Conservation (phyloP, 805 yeast species). For the Metschnikowia dekortorum region DNA sequence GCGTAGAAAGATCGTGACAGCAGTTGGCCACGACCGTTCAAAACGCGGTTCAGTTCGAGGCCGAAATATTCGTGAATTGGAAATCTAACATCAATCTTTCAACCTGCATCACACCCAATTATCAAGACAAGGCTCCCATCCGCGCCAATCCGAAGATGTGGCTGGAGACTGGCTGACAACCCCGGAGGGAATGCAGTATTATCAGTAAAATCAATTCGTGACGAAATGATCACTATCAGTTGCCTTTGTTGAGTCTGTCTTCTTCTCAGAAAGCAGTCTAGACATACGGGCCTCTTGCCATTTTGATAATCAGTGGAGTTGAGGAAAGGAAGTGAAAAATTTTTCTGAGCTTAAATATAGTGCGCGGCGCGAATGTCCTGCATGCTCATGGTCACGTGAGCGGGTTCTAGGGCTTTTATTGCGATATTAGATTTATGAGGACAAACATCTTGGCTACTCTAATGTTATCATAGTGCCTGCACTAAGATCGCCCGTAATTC, state of each 20-base stretch:
- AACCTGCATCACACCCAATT: constrained; percentile 19
- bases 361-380: background rate
- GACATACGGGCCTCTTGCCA: constrained; percentile 56
- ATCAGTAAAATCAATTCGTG: constrained; percentile 7
- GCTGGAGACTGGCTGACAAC: constrained; percentile 22
- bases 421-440: too few species aligned
- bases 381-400: background rate
- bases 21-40: background rate
- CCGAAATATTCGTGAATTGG: background rate
- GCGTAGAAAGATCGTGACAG: background rate
- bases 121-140: constrained; percentile 51
- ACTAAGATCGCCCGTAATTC: background rate
- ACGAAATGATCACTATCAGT: constrained; percentile 7
- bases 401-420: background rate
- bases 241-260: constrained; percentile 20
- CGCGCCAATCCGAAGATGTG: constrained; percentile 22
- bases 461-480: constrained; percentile 1
- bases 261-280: constrained; percentile 15
- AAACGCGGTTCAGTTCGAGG: background rate
- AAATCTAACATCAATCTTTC: background rate
- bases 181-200: constrained; percentile 8
- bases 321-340: constrained; percentile 9
- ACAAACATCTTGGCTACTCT: background rate
- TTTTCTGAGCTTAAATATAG: constrained; percentile 2
- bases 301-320: constrained; percentile 27